Evolutionary conservation across 2,329 filamentous ascomycete genomes (phyloP), one percentile per base, ranked within the genome.

Genomic region (Aurifilum marmelostoma): DNA sequence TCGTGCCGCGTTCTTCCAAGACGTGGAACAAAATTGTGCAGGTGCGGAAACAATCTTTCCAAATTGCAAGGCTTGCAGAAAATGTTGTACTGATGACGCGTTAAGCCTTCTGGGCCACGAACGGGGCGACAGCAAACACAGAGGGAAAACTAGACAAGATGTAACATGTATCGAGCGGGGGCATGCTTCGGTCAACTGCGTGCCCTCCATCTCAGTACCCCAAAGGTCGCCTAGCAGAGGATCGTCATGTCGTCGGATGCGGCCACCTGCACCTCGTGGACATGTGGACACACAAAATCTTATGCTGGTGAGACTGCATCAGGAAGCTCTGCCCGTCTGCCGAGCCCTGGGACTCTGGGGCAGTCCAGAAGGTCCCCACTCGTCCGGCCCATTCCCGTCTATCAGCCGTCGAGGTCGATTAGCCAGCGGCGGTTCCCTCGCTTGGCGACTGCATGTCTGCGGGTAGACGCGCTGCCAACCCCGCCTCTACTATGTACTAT

Each of bases 201-300:
- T 29, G 52, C 24, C 18, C 18, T 37, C 32, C 32, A 59, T 37
- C 29, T 21, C 29, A 34, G 16, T n/a, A 59, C 18, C 56, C 56
- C 32, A n/a, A 59, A 37, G 18, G 6, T 60, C 27, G 39, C 47
- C 29, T 52, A 50, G 56, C 18, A 66, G 43, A 37, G 37, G 32
- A 39, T 52, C 24, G 32, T 12, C 5, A 43, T 58, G 29, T 8
- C 63, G 47, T 34, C 32, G 11, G 21, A 39, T 43, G 3, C 47
- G 56, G 56, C 43, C 39, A 64, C 12, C 54, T 68, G 61, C 52
- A 65, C 52, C 18, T 29, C 29, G 24, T 54, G 27, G 37, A 37
- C 67, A 67, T 64, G 69, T 71, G 63, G 69, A 60, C 69, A 65
- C 52, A 56, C 66, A 61, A 61, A 66, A 32, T 68, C 58, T 65